Base-by-base conservation (phyloP, 2,329 filamentous ascomycete genomes). In the Fusarium pseudonygamai region DNA sequence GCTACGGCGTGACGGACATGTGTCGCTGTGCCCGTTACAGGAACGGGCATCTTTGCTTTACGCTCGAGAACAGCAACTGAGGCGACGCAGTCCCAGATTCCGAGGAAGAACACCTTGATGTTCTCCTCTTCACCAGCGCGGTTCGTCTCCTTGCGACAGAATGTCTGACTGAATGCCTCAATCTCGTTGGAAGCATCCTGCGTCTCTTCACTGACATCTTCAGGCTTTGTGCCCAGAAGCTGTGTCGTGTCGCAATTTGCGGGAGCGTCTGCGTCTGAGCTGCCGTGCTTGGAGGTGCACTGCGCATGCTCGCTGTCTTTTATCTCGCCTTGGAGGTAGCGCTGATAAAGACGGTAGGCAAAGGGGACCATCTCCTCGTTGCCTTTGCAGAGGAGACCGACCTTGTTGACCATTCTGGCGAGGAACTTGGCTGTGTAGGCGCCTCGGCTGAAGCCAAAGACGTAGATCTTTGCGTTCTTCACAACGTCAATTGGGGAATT, bases 301-400 rank as follows among this genome's bases (percentile, higher is more conserved):
- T 74, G 74, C 26, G 79, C 61, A 28, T 52, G 49, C 47, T 74
- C 76, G 56, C 78, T 78, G 46, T 83, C 79, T 24, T 81, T 77
- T 24, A 82, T 77, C 52, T 85, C 80, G 18, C 83, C 83, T n/a
- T 75, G 77, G 1, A 85, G 75, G 47, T 84, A 84, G 26, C 81
- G 79, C 59, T 85, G 83, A 59, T 85, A 85, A 13, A 85, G 82
- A 6, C 78, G 78, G 62, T 82, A 88, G 10, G 84, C 87, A 59
- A 88, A 88, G 1, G 82, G 83, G 3, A 88, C 83, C 86, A 88
- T 85, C 47, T 88, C 86, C 65, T 88, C 86, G 63, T 88, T 87
- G 13, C 86, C 86, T 52, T 84, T 83, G 55, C 84, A 87, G 11
- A 88, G 81, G 1, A 88, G 79, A 0, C 85, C 87, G 16, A 87